phyloP scores from a whole-genome alignment of 805 yeast genomes.

The Phaffomyces opuntiae region DNA sequence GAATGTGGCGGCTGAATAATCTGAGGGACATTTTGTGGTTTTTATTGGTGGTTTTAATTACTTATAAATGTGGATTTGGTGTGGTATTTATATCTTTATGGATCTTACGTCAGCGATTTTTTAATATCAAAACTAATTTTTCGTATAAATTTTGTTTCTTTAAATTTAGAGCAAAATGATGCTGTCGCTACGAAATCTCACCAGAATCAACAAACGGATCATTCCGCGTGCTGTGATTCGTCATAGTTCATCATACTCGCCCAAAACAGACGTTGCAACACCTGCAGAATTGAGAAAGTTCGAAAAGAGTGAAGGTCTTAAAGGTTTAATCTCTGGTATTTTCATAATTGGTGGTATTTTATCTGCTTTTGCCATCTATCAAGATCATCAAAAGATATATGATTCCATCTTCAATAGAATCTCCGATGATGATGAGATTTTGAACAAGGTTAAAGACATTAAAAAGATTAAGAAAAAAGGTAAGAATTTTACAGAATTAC shows the following conservation, averaged over 20 bases:
- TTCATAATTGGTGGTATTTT: conserved; percentile 7
- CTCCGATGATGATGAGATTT: conserved; percentile 25
- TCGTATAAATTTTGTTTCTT: too few relatives aligned
- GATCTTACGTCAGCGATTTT: too few relatives aligned
- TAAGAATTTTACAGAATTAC: conserved; percentile 17
- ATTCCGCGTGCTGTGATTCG: neutral
- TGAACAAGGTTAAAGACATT: conserved; percentile 18
- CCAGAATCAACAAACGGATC: too few relatives aligned
- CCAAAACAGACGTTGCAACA: conserved; percentile 9
- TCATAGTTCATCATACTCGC: conserved; percentile 2
- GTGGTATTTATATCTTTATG: too few relatives aligned
- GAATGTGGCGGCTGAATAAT: conserved; percentile 4
- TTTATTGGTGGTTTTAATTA: too few relatives aligned
- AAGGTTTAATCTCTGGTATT: conserved; percentile 16
- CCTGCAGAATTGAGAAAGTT: conserved; percentile 14
- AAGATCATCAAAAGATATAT: conserved; percentile 3
- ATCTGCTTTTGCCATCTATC: conserved; percentile 4
- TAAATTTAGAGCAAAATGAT: too few relatives aligned
- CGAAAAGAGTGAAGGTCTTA: conserved; percentile 14
- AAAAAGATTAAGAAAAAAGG: conserved; percentile 19
- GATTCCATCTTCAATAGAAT: conserved; percentile 3
- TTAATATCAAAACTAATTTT: too few relatives aligned
- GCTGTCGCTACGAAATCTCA: too few relatives aligned
- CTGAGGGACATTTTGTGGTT: too few relatives aligned
- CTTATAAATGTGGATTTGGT: neutral